Evolutionary conservation across 148 eudicot genomes (phyloP), one percentile per base, ranked within the genome.

Genomic region (Camellia lanceoleosa): DNA sequence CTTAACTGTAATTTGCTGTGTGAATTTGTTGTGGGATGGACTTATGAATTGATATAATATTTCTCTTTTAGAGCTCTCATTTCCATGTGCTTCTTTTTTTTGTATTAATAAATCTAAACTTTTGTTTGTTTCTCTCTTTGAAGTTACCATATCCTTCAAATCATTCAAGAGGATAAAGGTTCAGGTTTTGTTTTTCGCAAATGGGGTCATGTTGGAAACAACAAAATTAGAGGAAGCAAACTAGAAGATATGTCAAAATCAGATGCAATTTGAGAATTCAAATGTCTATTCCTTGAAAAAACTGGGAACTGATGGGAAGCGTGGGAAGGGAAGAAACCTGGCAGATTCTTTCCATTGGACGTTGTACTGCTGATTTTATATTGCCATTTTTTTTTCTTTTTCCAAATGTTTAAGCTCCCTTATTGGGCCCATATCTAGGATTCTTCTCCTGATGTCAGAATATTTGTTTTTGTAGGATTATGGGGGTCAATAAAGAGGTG

Each of bases 271-370:
- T 79, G 79, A 71, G 91, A 89, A 83, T 97, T 97, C 80, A 90
- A 94, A 80, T 89, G 93, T 58, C 85, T 97, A 55, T 97, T 97
- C 82, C 81, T 90, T 51, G 98, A 94, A 80, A 97, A 97, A 87
- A 96, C 99, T 43, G 99, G 99, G 82, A 97, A 97, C 82, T 80
- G 92, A 76, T 97, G 99, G 99, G 92, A 90, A 77, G 90, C 95
- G 63, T 94, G 97, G 97, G 89, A 92, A 80, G 77, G 84, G 82
- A 97, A 97, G 90, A 86, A 82, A 80, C 97, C 95, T 85, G 98
- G 99, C 75, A 89, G 68, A 86, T 94, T 91, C 85, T 97, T 84
- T 82, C 99, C 99, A 0, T 76, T 97, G 88, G 99, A 97, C 68
- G 94, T 97, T 88, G 99, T 97, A 95, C 67, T 68, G 54, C 63